Base-by-base conservation (phyloP, 2,329 filamentous ascomycete species). In the Balansia obtecta region DNA sequence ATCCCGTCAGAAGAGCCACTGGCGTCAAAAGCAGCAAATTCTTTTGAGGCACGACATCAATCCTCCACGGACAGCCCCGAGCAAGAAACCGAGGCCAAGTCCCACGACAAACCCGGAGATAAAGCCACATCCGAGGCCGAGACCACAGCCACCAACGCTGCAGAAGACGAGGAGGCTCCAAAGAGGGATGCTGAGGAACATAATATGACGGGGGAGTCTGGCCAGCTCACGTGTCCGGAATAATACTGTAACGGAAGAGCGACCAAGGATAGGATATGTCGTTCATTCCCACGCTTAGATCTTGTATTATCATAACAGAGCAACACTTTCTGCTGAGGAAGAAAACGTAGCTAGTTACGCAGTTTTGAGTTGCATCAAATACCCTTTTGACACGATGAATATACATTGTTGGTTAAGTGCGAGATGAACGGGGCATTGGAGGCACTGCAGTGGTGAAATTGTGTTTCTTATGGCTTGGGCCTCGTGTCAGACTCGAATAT, bases 171-270 rank as follows among this genome's bases (percentile, higher is more conserved):
- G 6, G 22, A 41, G 46, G 2, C 37, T 13, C 34, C 41, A 4
- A 18, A 42, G 37, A 12, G 47, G 33, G 50, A 52, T n/a, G 43
- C 18, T 4, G 30, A 49, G 27, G 27, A 45, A 22, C 51, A 49
- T 43, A 49, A 52, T 27, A 41, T 53, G 52, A 51, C 39, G 13
- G 38, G 48, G 46, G 38, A 44, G 27, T 44, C 44, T 42, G 46
- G 50, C 27, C 49, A 41, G 34, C 44, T 46, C 37, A 38, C 48
- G 45, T 49, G 48, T 42, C 46, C 52, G 30, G 51, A 50, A 44
- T 50, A 30, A 46, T 9, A 20, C 5, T 37, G 22, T 45, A 38
- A 41, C 20, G 12, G 10, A 38, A 51, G 27, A 27, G 27, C 8
- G 27, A 27, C 27, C 27, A 27, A 7, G 1, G 27, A 27, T 7